Conservation (phyloP, 1,139 yeast species). For the Pichia sp. region DNA sequence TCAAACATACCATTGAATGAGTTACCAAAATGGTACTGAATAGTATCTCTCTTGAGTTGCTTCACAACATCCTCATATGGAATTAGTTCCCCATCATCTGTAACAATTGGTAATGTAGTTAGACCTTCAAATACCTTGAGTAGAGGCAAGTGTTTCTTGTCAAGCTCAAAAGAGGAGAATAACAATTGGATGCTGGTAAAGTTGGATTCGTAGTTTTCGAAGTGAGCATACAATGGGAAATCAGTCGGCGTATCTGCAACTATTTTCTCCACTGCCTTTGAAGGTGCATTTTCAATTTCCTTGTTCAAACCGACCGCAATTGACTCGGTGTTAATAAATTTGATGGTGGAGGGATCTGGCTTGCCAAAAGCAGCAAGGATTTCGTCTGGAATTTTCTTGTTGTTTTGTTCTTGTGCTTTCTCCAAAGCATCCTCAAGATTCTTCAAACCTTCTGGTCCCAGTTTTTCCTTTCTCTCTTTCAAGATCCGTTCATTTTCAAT, state of each 20-base stretch:
- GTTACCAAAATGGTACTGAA: constrained; percentile 48
- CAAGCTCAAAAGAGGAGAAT: constrained; percentile 57
- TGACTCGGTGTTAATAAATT: constrained; percentile 64
- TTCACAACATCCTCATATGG: constrained; percentile 73
- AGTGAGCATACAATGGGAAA: constrained; percentile 66
- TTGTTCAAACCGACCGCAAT: constrained; percentile 41
- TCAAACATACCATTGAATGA: constrained; percentile 57
- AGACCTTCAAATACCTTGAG: constrained; percentile 59
- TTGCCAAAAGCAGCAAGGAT: constrained; percentile 53
- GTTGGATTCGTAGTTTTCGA: constrained; percentile 74
- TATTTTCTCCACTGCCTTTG: constrained; percentile 28
- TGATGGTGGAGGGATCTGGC: constrained; percentile 71
- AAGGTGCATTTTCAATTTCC: constrained; percentile 15
- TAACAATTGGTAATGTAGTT: constrained; percentile 63
- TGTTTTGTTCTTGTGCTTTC: constrained; percentile 61
- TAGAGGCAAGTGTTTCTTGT: constrained; percentile 54
- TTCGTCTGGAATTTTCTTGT: constrained; percentile 65
- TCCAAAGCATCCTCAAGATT: constrained; percentile 44
- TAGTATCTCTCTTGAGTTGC: constrained; percentile 64
- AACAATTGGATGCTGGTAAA: constrained; percentile 68
- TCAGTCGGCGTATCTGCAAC: constrained; percentile 38
- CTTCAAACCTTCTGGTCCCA: constrained; percentile 57
- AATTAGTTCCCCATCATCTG: constrained; percentile 52
- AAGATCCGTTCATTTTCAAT: constrained; percentile 42
- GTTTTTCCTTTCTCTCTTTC: constrained; percentile 40